Evolutionary conservation across 306 rosid species (phyloP).

Genomic region (Psophocarpus tetragonolobus): DNA sequence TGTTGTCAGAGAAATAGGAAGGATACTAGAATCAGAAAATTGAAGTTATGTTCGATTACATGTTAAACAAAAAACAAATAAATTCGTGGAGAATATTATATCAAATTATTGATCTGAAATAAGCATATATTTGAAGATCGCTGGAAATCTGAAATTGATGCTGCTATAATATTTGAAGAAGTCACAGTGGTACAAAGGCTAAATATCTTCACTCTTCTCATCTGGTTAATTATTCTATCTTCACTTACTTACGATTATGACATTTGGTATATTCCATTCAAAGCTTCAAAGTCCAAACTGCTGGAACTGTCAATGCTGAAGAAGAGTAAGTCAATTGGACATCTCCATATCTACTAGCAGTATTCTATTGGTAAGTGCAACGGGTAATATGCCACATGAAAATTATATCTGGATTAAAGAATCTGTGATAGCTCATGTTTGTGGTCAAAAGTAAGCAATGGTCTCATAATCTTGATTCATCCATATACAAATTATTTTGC

Average conservation of each 20-base stretch:
- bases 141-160: background rate
- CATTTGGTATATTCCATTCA: conserved; percentile 23
- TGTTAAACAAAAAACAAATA: background rate
- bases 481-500: background rate
- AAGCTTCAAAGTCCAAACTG: background rate
- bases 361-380: background rate
- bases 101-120: background rate
- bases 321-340: conserved; percentile 17
- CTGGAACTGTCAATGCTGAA: background rate
- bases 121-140: background rate
- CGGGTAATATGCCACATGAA: background rate
- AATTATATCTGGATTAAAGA: conserved; percentile 6
- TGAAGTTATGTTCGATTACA: background rate
- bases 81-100: background rate
- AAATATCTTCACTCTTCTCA: conserved; percentile 4
- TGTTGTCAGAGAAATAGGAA: background rate
- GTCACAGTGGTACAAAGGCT: background rate
- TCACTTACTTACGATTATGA: conserved; percentile 1
- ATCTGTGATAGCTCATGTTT: background rate
- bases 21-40: background rate
- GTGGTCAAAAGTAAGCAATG: conserved; percentile 23
- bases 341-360: background rate
- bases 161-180: background rate
- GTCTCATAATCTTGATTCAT: background rate
- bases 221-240: background rate